A percentile compares a stretch with the other conserved stretches of the same genome.
Conservation (phyloP, 345 rosid genomes). For the Eutrema heterophyllum region DNA sequence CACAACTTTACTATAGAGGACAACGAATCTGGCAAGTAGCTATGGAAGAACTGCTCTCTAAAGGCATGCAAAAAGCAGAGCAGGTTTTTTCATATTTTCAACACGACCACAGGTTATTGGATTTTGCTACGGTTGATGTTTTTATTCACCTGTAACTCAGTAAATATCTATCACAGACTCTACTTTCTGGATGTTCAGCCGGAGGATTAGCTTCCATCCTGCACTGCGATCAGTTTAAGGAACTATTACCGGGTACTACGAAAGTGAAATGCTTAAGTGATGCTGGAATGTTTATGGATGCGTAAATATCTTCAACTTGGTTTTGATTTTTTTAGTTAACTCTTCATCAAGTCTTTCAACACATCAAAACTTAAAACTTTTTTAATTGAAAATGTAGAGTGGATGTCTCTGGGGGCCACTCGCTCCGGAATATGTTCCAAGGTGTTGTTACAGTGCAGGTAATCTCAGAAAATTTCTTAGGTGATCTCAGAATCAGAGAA, state of each 20-base stretch:
- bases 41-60: slow-evolving; percentile 56
- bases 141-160: not conserved
- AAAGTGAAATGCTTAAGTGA: slow-evolving; percentile 91
- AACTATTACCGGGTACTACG: slow-evolving; percentile 45
- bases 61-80: slow-evolving; percentile 77
- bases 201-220: slow-evolving; percentile 84
- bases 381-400: slow-evolving; percentile 38
- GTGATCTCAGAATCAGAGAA: not conserved
- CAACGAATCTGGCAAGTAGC: slow-evolving; percentile 76
- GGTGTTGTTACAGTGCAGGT: slow-evolving; percentile 90
- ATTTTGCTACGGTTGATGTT: not conserved
- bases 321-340: not conserved
- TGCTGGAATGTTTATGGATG: slow-evolving; percentile 90
- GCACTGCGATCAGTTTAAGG: slow-evolving; percentile 74
- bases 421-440: slow-evolving; percentile 54
- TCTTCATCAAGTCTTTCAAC: not conserved
- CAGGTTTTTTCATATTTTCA: slow-evolving; percentile 41
- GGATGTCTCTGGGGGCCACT: slow-evolving; percentile 79
- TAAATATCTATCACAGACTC: slow-evolving; percentile 42
- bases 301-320: slow-evolving; percentile 35
- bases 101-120: not conserved
- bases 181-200: slow-evolving; percentile 97
- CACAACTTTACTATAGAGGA: slow-evolving; percentile 69
- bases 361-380: not conserved
- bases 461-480: not conserved